phyloP scores from a whole-genome alignment of 345 rosid species.

The Populus euphratica region DNA sequence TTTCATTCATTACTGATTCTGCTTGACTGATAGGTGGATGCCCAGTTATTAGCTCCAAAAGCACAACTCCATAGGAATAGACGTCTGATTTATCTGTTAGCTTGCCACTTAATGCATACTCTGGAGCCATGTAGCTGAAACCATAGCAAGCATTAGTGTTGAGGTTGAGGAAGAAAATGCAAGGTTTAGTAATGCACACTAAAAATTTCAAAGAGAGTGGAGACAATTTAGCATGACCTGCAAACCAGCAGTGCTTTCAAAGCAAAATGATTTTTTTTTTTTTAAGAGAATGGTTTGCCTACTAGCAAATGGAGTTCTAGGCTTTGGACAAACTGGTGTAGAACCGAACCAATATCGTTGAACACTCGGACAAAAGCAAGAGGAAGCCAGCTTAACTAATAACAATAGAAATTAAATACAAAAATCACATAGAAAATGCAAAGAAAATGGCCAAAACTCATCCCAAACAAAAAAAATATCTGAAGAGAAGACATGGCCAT shows the following conservation, averaged over 20 bases:
- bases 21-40: conserved; percentile 9
- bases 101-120: conserved; percentile 22
- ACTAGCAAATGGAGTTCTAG: too few relatives aligned
- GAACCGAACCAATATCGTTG: too few relatives aligned
- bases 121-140: conserved; percentile 20
- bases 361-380: too few relatives aligned
- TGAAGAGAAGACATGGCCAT: neutral
- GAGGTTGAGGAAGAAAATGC: neutral
- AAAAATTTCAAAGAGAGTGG: neutral
- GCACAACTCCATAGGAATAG: conserved; percentile 15
- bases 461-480: neutral
- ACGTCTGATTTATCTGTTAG: conserved; percentile 1
- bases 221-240: neutral
- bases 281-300: too few relatives aligned
- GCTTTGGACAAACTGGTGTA: too few relatives aligned
- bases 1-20: neutral
- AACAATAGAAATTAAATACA: neutral
- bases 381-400: neutral
- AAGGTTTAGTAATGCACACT: neutral
- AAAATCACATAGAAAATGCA: neutral
- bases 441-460: neutral
- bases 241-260: neutral
- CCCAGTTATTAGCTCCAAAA: conserved; percentile 25
- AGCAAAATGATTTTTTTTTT: too few relatives aligned
- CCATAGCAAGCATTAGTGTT: neutral